These are phyloP conservation scores for Alliaria petiolata DNA, from an alignment of 345 rosid species.

Conservation along the genomic window DNA sequence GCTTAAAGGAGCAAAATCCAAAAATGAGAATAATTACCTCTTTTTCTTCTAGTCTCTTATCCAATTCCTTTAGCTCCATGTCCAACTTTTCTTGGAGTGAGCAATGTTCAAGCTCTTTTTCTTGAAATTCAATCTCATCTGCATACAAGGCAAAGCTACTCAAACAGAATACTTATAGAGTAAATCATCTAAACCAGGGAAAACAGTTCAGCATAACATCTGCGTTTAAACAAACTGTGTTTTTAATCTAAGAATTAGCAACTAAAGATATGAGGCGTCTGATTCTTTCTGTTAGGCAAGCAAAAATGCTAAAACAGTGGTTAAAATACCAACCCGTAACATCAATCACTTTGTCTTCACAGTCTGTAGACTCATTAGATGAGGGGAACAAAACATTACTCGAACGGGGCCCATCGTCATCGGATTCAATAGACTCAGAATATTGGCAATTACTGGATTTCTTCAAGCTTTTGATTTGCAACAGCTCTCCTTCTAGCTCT, in stretches of 20 bases:
- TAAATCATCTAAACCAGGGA: neutral
- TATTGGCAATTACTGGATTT: slow-evolving; percentile 40
- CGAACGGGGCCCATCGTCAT: slow-evolving; percentile 55
- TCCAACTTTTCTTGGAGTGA: slow-evolving; percentile 87
- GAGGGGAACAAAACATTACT: slow-evolving; percentile 51
- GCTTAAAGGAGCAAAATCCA: neutral
- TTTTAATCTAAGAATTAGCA: neutral
- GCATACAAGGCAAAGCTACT: slow-evolving; percentile 22
- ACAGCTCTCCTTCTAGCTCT: slow-evolving; percentile 82
- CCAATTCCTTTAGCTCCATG: slow-evolving; percentile 88
- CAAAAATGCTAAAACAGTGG: neutral
- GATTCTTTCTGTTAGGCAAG: neutral
- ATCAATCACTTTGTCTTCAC: slow-evolving; percentile 48
- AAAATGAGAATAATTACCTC: slow-evolving; percentile 53
- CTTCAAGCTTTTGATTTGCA: slow-evolving; percentile 47
- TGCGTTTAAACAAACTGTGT: neutral
- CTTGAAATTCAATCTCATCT: slow-evolving; percentile 68
- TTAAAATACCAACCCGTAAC: slow-evolving; percentile 44
- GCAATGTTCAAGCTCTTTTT: slow-evolving; percentile 85
- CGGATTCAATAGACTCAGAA: slow-evolving; percentile 47
- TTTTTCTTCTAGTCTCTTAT: slow-evolving; percentile 80
- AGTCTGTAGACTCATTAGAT: slow-evolving; percentile 52
- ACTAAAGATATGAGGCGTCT: neutral
- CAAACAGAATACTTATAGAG: neutral
- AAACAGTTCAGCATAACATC: neutral